Conservation (phyloP, 2,329 filamentous ascomycete species). For the Xylariaceae sp. region DNA sequence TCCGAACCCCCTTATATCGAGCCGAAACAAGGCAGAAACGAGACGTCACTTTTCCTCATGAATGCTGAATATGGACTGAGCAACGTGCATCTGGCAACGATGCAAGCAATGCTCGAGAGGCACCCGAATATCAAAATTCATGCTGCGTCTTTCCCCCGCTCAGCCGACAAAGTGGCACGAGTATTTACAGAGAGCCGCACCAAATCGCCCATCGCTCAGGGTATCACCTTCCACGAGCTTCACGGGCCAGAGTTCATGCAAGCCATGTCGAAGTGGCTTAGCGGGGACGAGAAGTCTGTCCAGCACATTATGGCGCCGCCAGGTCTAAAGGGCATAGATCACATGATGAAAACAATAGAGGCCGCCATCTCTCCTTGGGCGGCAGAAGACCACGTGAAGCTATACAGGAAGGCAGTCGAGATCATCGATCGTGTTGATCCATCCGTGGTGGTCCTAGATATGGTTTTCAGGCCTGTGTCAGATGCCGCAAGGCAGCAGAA, state of each 20-base stretch:
- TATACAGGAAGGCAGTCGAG: conserved; percentile 11
- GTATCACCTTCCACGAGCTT: too few relatives aligned
- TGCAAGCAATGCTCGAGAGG: conserved; percentile 13
- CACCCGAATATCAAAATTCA: conserved; percentile 15
- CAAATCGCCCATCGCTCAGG: too few relatives aligned
- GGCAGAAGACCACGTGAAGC: conserved; percentile 10
- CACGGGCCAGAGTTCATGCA: too few relatives aligned
- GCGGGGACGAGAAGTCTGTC: too few relatives aligned
- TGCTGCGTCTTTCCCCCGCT: conserved; percentile 11
- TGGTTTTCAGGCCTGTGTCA: conserved; percentile 12
- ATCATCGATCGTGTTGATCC: conserved; percentile 15
- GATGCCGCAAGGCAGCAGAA: too few relatives aligned
- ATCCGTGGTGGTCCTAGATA: conserved; percentile 16
- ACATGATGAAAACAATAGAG: conserved; percentile 10
- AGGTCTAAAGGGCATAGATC: conserved; percentile 10
- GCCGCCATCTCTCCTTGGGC: conserved; percentile 15
- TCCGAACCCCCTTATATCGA: too few relatives aligned
- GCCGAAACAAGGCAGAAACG: too few relatives aligned
- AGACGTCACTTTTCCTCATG: too few relatives aligned
- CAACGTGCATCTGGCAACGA: conserved; percentile 10
- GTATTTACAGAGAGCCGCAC: too few relatives aligned
- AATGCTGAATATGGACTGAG: too few relatives aligned
- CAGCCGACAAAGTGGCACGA: neutral
- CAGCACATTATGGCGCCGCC: too few relatives aligned
- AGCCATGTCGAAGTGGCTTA: too few relatives aligned